Evolutionary conservation across 805 yeast species (phyloP).

Genomic region (Debaryomyces castellii): DNA sequence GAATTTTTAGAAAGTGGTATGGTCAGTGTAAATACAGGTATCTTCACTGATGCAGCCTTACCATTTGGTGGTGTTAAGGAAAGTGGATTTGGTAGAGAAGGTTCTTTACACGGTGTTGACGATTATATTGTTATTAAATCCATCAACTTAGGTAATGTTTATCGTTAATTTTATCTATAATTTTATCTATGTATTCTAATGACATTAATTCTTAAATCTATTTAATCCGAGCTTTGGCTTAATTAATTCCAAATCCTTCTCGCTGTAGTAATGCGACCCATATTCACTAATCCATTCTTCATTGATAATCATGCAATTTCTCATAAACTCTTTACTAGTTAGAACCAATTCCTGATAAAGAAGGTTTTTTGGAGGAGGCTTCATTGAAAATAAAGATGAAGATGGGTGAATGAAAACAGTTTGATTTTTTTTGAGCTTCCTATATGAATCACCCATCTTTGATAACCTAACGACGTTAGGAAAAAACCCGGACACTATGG

Average conservation of each 20-base stretch:
- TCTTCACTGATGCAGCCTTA: constrained; percentile 56
- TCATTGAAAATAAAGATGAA: constrained; percentile 59
- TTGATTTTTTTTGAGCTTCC: constrained; percentile 63
- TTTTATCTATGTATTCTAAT: background rate
- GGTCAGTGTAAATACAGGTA: constrained; percentile 62
- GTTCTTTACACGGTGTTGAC: constrained; percentile 71
- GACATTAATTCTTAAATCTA: constrained; percentile 1
- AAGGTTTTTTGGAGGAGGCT: constrained; percentile 73
- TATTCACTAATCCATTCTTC: constrained; percentile 72
- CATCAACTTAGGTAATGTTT: constrained; percentile 48
- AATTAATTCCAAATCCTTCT: constrained; percentile 22
- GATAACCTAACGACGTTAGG: constrained; percentile 62
- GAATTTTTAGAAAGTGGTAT: constrained; percentile 63
- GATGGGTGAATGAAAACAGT: constrained; percentile 87
- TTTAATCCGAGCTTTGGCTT: constrained; percentile 1
- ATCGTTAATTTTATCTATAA: constrained; percentile 9
- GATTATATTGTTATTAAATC: constrained; percentile 65
- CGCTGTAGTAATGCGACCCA: constrained; percentile 61
- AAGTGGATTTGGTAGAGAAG: constrained; percentile 82
- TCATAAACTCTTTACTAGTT: constrained; percentile 87
- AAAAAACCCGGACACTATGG: constrained; percentile 68
- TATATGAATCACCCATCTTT: constrained; percentile 66
- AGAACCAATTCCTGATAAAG: constrained; percentile 81
- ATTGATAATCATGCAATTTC: constrained; percentile 70
- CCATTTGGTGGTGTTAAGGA: constrained; percentile 80